Base-by-base conservation (phyloP, 345 rosid genomes). In the Salix koriyanagi region DNA sequence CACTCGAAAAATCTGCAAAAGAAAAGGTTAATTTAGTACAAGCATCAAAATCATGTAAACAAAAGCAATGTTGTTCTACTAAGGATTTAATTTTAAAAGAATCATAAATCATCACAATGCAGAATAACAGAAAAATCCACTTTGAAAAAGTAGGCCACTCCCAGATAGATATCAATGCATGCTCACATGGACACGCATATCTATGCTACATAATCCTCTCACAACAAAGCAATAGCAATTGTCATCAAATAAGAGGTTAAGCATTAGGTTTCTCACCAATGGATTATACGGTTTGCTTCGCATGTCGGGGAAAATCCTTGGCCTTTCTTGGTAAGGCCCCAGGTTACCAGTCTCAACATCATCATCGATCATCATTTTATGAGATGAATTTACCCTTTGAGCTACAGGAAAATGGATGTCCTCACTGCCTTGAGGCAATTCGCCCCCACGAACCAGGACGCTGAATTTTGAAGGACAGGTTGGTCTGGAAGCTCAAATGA, bases 231-330 rank as follows among this genome's bases (percentile, higher is more conserved):
- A 32, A 56, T 1, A 67, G 18, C 19, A n/a, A 15, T 11, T n/a
- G 10, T n/a, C 44, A 6, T 28, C 37, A 48, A 70, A 13, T 26
- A 30, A 11, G 28, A 52, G 76, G 28, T n/a, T 30, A 23, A 72
- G 71, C n/a, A 41, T 34, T 41, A 36, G 39, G 25, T 7, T 65
- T 41, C 88, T 83, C 79, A 92, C 99, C 89, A 84, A 67, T 41
- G 97, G 97, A 41, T 86, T 84, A 78, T 93, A 90, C 16, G 97
- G 80, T 86, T 92, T 96, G 71, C 79, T 86, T 36, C 97, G 92
- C 99, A 93, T 91, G 83, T 70, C 89, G 69, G 99, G 99, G 79
- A 96, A 96, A 15, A 88, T 86, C 90, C 98, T 92, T 1, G 90
- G 91, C 87, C 93, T 88, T 67, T 91, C 98, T 75, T 52, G 88